A percentile compares a stretch with the other conserved stretches of the same genome.
Evolutionary conservation across 441 rosid genomes (phyloP).

Genomic region (Eruca vesicaria): DNA sequence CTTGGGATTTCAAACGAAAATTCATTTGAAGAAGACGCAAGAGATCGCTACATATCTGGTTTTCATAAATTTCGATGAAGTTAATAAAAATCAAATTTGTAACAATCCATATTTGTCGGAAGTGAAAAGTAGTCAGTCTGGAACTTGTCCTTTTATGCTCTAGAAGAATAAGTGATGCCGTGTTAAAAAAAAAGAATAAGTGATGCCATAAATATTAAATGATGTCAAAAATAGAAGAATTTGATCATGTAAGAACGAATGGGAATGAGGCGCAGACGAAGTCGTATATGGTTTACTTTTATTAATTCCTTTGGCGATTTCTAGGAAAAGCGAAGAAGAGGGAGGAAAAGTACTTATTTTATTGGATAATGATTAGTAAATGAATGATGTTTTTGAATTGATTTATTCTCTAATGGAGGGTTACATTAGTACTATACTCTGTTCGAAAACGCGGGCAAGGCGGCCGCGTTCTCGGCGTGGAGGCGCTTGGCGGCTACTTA

Average conservation of each 20-base stretch:
- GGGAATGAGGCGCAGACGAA: constrained; percentile 14
- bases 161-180: neutral
- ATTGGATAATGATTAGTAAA: neutral
- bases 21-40: neutral
- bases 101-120: neutral
- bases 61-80: neutral
- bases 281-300: constrained; percentile 16
- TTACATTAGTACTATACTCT: too few relatives aligned
- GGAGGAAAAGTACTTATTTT: neutral
- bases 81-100: neutral
- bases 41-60: neutral
- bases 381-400: neutral
- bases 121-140: neutral
- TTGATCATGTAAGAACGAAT: neutral
- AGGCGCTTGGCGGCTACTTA: too few relatives aligned
- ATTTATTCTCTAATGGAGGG: too few relatives aligned
- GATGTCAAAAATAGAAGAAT: neutral
- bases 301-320: neutral
- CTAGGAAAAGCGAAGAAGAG: neutral
- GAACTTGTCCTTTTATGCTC: neutral
- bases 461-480: too few relatives aligned
- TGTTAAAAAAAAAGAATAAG: neutral
- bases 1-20: neutral
- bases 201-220: neutral
- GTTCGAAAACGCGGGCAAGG: too few relatives aligned